phyloP scores from a whole-genome alignment of 371 early-diverging fungal genomes.

The Lichtheimia hyalospora region DNA sequence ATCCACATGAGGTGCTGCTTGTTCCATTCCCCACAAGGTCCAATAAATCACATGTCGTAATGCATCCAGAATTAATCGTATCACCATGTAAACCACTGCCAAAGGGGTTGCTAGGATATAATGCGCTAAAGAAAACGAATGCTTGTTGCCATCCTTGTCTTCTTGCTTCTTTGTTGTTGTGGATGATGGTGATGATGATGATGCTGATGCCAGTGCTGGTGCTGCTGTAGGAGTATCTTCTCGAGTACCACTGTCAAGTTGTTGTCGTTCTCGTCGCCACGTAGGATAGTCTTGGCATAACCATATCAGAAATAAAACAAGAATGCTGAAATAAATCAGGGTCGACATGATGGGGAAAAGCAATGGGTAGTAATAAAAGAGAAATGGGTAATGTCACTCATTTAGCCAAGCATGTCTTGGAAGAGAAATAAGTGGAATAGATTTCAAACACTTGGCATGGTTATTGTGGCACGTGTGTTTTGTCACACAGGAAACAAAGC shows the following conservation, averaged over 20 bases:
- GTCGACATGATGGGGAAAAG: neutral
- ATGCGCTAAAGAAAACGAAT: conserved; percentile 20
- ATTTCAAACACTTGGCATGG: too few relatives aligned
- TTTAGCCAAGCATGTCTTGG: neutral
- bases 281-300: conserved; percentile 12
- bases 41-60: neutral
- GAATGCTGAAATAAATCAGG: neutral
- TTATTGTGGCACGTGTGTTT: too few relatives aligned
- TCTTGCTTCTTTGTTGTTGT: neutral
- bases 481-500: too few relatives aligned
- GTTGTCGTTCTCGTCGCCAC: conserved; percentile 10
- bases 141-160: neutral
- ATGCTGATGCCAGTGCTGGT: neutral
- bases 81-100: conserved; percentile 29
- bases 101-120: conserved; percentile 36
- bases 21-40: conserved; percentile 26
- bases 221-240: neutral
- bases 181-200: neutral
- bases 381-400: neutral
- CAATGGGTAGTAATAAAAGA: neutral
- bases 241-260: neutral
- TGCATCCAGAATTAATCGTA: neutral
- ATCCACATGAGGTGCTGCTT: conserved; percentile 28
- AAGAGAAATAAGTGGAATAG: neutral
- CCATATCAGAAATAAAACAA: conserved; percentile 8